A percentile compares a stretch with the other conserved stretches of the same genome.
Evolutionary conservation across 345 rosid genomes (phyloP).

Genomic region (Melaleuca quinquenervia): DNA sequence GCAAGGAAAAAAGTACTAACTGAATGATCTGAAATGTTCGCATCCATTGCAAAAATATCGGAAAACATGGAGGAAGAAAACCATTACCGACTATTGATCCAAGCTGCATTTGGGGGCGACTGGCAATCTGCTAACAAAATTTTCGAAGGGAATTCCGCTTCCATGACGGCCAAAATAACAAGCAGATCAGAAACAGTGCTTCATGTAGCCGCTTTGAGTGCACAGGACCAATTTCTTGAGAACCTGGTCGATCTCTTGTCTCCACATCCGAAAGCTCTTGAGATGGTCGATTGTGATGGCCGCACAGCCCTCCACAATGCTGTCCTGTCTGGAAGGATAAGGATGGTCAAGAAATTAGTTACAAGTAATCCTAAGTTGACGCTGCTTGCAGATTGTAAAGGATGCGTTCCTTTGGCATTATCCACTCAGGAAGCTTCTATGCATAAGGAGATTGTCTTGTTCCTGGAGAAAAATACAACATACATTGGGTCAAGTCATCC

Average conservation of each 20-base stretch:
- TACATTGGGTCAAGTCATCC: rapidly evolving
- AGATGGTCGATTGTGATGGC: not conserved
- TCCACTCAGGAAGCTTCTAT: not conserved
- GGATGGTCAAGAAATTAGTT: not conserved
- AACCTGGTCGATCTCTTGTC: not conserved
- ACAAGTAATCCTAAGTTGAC: not conserved
- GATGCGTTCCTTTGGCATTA: not conserved
- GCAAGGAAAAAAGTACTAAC: not conserved
- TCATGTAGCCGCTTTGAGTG: not conserved
- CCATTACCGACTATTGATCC: not conserved
- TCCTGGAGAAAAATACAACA: rapidly evolving
- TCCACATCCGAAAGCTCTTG: not conserved
- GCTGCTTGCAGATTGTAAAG: not conserved
- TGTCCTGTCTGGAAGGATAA: not conserved
- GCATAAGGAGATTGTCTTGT: not conserved
- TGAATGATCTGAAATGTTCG: not conserved
- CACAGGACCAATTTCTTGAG: not conserved
- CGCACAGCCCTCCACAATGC: not conserved
- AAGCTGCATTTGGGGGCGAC: not conserved
- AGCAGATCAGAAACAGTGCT: not conserved
- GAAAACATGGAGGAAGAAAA: not conserved
- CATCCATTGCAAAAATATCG: not conserved
- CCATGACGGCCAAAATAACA: not conserved
- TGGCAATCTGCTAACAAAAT: not conserved
- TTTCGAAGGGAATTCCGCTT: not conserved